Evolutionary conservation across 805 yeast genomes (phyloP).

Genomic region (Candida pseudoglaebosa): DNA sequence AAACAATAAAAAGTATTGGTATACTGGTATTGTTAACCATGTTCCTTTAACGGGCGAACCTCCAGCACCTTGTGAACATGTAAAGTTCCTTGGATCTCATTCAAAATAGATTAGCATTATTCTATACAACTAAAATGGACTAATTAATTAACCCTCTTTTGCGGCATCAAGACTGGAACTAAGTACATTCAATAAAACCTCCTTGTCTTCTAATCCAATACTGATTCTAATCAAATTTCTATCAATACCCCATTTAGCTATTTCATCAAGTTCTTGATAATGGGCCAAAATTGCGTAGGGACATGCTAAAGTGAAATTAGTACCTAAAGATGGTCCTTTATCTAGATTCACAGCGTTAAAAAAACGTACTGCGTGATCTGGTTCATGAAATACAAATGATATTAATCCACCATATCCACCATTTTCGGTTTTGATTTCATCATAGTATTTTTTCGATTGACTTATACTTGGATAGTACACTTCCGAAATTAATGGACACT

Average conservation of each 20-base stretch:
- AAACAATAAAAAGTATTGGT: constrained; percentile 52
- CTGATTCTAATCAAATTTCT: constrained; percentile 73
- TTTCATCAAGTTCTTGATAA: constrained; percentile 73
- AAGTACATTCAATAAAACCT: constrained; percentile 49
- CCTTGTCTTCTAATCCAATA: constrained; percentile 76
- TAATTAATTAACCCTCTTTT: constrained; percentile 1
- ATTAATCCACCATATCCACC: constrained; percentile 92
- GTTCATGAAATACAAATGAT: constrained; percentile 64
- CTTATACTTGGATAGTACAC: constrained; percentile 69
- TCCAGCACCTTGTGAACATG: constrained; percentile 45
- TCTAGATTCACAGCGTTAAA: constrained; percentile 66
- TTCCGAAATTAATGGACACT: constrained; percentile 51
- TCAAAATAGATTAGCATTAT: neutral
- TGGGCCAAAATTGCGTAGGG: constrained; percentile 89
- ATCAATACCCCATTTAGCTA: constrained; percentile 80
- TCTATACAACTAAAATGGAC: too few relatives aligned
- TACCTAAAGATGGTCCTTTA: constrained; percentile 90
- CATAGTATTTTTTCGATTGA: constrained; percentile 61
- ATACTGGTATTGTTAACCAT: constrained; percentile 53
- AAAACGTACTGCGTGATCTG: constrained; percentile 64
- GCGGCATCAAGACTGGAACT: constrained; percentile 49
- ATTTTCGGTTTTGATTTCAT: constrained; percentile 54
- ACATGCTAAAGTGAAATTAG: constrained; percentile 83
- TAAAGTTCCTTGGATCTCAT: constrained; percentile 19
- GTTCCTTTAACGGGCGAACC: constrained; percentile 43